These are phyloP conservation scores for Mycocentrospora acerina DNA, from an alignment of 2,329 filamentous ascomycete species.

Conservation along the genomic window DNA sequence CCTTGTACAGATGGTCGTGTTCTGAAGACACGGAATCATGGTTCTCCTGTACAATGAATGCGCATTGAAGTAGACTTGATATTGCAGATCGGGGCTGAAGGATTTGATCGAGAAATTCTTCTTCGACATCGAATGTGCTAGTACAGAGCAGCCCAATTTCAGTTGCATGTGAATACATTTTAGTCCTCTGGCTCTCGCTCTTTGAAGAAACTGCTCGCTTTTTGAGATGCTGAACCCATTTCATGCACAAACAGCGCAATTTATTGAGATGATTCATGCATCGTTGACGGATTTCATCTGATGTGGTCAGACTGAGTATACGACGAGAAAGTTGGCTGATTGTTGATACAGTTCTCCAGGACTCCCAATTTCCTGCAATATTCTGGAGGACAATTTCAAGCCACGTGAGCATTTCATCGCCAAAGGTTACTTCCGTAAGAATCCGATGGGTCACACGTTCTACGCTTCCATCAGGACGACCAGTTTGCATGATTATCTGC, in stretches of 20 bases:
- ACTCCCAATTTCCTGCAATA: conserved; percentile 37
- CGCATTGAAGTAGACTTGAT: conserved; percentile 20
- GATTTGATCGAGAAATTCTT: conserved; percentile 23
- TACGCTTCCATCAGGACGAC: conserved; percentile 30
- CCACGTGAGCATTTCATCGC: conserved; percentile 12
- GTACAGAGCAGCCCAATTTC: conserved; percentile 48
- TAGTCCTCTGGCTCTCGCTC: conserved; percentile 28
- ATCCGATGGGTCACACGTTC: conserved; percentile 42
- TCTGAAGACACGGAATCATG: conserved; percentile 1
- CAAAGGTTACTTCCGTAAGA: conserved; percentile 41
- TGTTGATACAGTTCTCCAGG: conserved; percentile 42
- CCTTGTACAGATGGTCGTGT: conserved; percentile 2
- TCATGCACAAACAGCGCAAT: conserved; percentile 38
- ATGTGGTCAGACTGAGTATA: conserved; percentile 45
- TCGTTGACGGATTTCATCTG: conserved; percentile 11
- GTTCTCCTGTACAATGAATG: conserved; percentile 25
- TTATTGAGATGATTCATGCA: conserved; percentile 37
- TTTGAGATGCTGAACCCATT: conserved; percentile 46
- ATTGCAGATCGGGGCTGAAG: conserved; percentile 22
- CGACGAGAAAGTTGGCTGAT: conserved; percentile 48
- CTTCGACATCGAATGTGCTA: conserved; percentile 50
- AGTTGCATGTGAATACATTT: conserved; percentile 38
- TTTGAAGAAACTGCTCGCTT: conserved; percentile 20
- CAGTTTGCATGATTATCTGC: conserved; percentile 54
- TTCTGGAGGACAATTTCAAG: conserved; percentile 13